Conservation (phyloP, 2,329 filamentous ascomycete genomes). For the Helotiales sp. region DNA sequence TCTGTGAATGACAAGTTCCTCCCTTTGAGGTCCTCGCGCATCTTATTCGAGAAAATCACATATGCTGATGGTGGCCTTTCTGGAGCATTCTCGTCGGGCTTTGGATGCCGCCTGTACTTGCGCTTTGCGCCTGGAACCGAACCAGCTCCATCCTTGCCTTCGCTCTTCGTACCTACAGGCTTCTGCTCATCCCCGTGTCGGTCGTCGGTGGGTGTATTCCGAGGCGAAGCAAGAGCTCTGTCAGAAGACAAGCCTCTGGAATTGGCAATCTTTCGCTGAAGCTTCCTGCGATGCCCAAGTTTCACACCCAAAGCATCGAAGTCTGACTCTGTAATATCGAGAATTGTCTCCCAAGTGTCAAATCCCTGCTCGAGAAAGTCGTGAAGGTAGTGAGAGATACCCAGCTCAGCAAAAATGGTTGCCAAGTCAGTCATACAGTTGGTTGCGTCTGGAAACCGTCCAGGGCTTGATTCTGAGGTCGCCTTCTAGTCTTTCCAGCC, state of each 20-base stretch:
- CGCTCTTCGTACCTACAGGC: conserved; percentile 50
- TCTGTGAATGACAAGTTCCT: conserved; percentile 81
- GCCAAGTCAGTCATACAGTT: conserved; percentile 59
- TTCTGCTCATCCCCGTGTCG: conserved; percentile 59
- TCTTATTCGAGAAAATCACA: conserved; percentile 84
- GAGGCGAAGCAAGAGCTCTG: conserved; percentile 43
- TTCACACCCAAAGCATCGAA: conserved; percentile 78
- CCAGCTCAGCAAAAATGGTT: conserved; percentile 73
- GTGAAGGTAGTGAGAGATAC: conserved; percentile 77
- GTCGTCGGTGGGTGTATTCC: conserved; percentile 60
- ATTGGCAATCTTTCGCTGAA: conserved; percentile 83
- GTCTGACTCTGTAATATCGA: conserved; percentile 85
- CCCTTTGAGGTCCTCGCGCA: conserved; percentile 77
- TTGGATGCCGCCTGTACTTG: conserved; percentile 79
- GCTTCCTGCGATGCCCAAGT: conserved; percentile 80
- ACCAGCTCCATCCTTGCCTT: conserved; percentile 51
- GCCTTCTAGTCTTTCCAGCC: not conserved
- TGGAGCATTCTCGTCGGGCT: conserved; percentile 80
- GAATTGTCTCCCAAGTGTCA: conserved; percentile 81
- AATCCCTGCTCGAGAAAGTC: conserved; percentile 79
- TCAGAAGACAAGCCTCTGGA: conserved; percentile 61
- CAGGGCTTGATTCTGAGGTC: conserved; percentile 30
- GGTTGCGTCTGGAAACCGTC: conserved; percentile 43
- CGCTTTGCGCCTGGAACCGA: conserved; percentile 60
- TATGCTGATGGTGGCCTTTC: conserved; percentile 83